Evolutionary conservation across 1,284 basidiomycete species (phyloP).

Genomic region (Malassezia dermatis): DNA sequence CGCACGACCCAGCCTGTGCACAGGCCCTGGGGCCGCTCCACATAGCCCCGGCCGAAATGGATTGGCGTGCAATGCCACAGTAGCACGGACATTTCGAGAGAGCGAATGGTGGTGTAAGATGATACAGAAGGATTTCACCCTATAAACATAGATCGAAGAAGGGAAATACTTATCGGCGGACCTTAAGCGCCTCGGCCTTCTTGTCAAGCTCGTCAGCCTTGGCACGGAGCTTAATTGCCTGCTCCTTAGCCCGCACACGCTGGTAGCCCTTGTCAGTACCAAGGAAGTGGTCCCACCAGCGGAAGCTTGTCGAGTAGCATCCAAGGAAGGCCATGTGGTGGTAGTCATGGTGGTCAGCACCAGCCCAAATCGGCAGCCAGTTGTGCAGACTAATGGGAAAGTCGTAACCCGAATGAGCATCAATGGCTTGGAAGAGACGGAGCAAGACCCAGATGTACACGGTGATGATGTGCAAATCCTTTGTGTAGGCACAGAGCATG

Average conservation of each 20-base stretch:
- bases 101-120: not conserved
- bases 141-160: not conserved
- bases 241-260: slow-evolving; percentile 37
- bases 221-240: slow-evolving; percentile 7
- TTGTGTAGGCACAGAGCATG: slow-evolving; percentile 62
- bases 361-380: slow-evolving; percentile 93
- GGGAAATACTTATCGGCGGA: not conserved
- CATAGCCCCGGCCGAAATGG: not conserved
- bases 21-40: not conserved
- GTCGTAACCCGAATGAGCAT: slow-evolving; percentile 88
- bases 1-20: not conserved
- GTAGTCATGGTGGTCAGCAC: slow-evolving; percentile 82
- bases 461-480: slow-evolving; percentile 65
- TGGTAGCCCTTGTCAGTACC: slow-evolving; percentile 45
- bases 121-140: not conserved
- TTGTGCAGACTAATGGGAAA: slow-evolving; percentile 70
- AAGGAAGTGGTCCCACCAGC: slow-evolving; percentile 45
- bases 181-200: not conserved
- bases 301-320: slow-evolving; percentile 45
- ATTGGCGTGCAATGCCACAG: not conserved
- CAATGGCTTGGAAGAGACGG: slow-evolving; percentile 91
- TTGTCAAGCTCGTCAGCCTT: slow-evolving; percentile 5
- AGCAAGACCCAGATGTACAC: slow-evolving; percentile 89
- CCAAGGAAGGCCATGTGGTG: slow-evolving; percentile 46
- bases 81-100: not conserved